These are phyloP conservation scores for Umbelopsis ramanniana DNA, from an alignment of 192 early-diverging fungal genomes.

Conservation along the genomic window DNA sequence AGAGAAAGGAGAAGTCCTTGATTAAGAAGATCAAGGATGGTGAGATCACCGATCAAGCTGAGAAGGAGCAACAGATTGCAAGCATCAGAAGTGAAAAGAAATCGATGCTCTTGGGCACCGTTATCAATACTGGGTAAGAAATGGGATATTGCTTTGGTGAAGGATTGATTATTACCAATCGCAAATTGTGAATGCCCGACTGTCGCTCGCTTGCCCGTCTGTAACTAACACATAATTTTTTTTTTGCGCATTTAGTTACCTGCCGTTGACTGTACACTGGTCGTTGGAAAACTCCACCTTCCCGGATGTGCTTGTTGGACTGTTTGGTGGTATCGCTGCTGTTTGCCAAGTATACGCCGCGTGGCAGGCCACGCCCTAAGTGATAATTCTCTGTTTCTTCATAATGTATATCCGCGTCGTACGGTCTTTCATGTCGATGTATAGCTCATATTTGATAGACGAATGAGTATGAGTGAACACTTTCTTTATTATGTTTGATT, in stretches of 20 bases:
- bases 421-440: too few species aligned
- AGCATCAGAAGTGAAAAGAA: conserved; percentile 57
- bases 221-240: not conserved
- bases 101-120: conserved; percentile 69
- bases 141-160: not conserved
- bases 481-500: not conserved
- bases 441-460: too few species aligned
- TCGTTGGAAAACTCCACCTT: conserved; percentile 82
- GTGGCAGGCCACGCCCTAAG: conserved; percentile 74
- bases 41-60: conserved; percentile 46
- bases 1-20: conserved; percentile 48
- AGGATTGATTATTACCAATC: conserved; percentile 9
- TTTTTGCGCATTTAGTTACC: conserved; percentile 30
- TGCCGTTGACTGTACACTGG: conserved; percentile 75
- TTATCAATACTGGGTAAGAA: conserved; percentile 89
- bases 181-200: conserved; percentile 16
- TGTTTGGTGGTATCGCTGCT: conserved; percentile 94
- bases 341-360: conserved; percentile 79
- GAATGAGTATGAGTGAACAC: not conserved
- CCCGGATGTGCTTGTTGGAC: conserved; percentile 90
- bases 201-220: too few species aligned
- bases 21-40: conserved; percentile 61
- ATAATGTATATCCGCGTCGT: not conserved
- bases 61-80: conserved; percentile 70
- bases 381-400: not conserved